A percentile compares a stretch with the other conserved stretches of the same genome.
Evolutionary conservation across 2,329 filamentous ascomycete genomes (phyloP).

Genomic region (Colletotrichum sp.): DNA sequence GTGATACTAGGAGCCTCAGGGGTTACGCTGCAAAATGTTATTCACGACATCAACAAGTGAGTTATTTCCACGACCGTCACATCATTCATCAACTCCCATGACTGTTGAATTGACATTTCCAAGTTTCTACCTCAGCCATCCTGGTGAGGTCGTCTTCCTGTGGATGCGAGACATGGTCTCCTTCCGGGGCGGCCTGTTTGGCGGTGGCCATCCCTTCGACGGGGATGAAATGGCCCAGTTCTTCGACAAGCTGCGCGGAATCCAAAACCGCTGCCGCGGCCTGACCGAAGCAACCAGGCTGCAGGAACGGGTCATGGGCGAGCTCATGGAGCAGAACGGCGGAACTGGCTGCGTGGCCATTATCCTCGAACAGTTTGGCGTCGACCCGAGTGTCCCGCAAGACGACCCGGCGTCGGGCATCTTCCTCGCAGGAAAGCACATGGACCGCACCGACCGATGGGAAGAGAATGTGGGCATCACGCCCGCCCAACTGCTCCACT

Average conservation of each 20-base stretch:
- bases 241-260: slow-evolving; percentile 42
- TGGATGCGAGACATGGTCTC: background rate
- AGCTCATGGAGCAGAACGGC: slow-evolving; percentile 35
- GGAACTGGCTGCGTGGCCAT: slow-evolving; percentile 38
- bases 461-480: background rate
- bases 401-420: slow-evolving; percentile 25
- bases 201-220: slow-evolving; percentile 28
- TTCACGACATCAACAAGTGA: background rate
- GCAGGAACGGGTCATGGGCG: slow-evolving; percentile 29
- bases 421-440: slow-evolving; percentile 21
- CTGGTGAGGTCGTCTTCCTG: background rate
- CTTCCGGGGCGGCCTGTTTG: background rate
- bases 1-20: background rate
- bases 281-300: slow-evolving; percentile 15
- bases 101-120: background rate
- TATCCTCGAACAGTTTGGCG: slow-evolving; percentile 28
- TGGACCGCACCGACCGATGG: background rate
- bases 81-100: rapidly evolving
- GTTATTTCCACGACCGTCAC: background rate
- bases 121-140: background rate
- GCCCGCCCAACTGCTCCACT: rapidly evolving
- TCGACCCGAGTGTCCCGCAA: slow-evolving; percentile 17
- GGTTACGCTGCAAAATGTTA: background rate
- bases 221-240: slow-evolving; percentile 43
- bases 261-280: slow-evolving; percentile 45